Base-by-base conservation (phyloP, 371 early-diverging fungal species). In the Mortierella sp. region DNA sequence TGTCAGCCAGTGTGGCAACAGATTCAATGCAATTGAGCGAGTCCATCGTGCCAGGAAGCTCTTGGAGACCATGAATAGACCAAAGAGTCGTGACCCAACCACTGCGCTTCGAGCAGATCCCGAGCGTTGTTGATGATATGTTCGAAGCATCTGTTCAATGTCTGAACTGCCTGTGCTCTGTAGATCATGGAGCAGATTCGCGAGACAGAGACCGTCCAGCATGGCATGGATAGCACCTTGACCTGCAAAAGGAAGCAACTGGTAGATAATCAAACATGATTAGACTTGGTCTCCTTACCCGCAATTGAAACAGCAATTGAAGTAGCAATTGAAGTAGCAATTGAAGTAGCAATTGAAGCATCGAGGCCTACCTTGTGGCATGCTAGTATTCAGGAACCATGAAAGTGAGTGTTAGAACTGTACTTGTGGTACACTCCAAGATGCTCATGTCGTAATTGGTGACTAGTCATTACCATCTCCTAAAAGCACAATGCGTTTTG, bases 181-280 rank as follows among this genome's bases (percentile, higher is more conserved):
- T 52, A 71, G 14, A 19, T 50, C 27, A n/a, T 65, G 29, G 19
- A 71, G 57, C 14, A 71, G 57, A 39, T 71, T 66, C 9, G 52
- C 61, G 14, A 71, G 61, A 19, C 66, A 65, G 22, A 61, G 34
- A 8, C 72, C 62, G 28, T 71, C 72, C 14, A 71, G 37, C 62
- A 72, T 72, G 29, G 73, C 67, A 7, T 72, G 73, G 9, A 72
- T 44, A 0, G 67, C 62, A 1, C 73, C 73, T 31, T 66, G 73
- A n/a, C 73, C 73, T 10, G 73, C 73, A 49, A 72, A 72, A 9
- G 73, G 73, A 2, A 72, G 57, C 3, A 71, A 48, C 56, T 71
- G 8, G 34, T 24, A n/a, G 54, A 46, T 16, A n/a, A 3, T n/a
- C 31, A 7, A 31, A 22, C 24, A 41, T 12, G 45, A 40, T 41